Conservation (phyloP, 2,329 filamentous ascomycete species). For the Arthrobotrys conoides region DNA sequence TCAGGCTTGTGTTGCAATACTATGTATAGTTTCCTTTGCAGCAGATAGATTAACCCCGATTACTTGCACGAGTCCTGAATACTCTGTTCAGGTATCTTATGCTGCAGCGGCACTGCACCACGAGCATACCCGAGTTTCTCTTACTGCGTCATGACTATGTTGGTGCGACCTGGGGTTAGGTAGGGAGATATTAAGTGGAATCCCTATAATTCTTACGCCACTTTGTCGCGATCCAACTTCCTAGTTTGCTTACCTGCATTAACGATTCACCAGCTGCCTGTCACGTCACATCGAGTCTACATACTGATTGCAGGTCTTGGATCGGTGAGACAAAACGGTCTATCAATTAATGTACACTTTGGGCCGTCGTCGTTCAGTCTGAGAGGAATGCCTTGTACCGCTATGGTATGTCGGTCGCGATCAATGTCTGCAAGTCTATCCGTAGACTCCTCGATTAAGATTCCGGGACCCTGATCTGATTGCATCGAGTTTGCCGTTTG, state of each 20-base stretch:
- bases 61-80: conserved; percentile 31
- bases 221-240: conserved; percentile 58
- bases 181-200: conserved; percentile 32
- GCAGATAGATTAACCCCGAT: conserved; percentile 29
- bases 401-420: conserved; percentile 26
- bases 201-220: conserved; percentile 56
- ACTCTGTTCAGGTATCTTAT: conserved; percentile 29
- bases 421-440: conserved; percentile 29
- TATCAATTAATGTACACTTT: not conserved
- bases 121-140: conserved; percentile 31
- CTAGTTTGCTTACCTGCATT: conserved; percentile 60
- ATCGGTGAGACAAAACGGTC: conserved; percentile 41
- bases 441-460: not conserved
- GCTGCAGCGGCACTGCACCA: conserved; percentile 19
- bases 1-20: conserved; percentile 49
- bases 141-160: conserved; percentile 47
- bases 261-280: conserved; percentile 47
- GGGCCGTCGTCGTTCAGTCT: not conserved
- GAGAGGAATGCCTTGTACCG: conserved; percentile 12
- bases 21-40: conserved; percentile 54
- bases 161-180: conserved; percentile 29
- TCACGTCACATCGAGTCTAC: conserved; percentile 50
- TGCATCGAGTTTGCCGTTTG: conserved; percentile 8
- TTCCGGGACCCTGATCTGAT: not conserved
- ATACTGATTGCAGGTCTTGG: conserved; percentile 22